Conservation (phyloP, 2,329 filamentous ascomycete genomes). For the Zymoseptoria pseudotritici region DNA sequence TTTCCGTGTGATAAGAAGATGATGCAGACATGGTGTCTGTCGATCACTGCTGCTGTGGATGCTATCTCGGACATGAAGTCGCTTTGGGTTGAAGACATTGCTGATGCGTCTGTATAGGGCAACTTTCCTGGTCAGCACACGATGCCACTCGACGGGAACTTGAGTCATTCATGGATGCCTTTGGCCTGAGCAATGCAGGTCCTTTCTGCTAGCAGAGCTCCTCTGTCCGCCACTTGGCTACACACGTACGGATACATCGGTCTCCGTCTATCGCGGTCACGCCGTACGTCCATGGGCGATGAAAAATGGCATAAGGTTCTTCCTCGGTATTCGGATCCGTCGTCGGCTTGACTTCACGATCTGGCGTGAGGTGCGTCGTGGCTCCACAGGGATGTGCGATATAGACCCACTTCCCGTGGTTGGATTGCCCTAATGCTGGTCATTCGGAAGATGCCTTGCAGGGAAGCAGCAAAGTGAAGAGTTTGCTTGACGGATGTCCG, state of each 20-base stretch:
- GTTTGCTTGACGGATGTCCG: neutral
- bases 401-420: neutral
- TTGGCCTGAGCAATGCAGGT: neutral
- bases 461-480: neutral
- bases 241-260: neutral
- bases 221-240: neutral
- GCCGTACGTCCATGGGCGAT: no score
- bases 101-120: neutral
- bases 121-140: neutral
- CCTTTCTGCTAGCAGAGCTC: neutral
- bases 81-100: neutral
- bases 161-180: neutral
- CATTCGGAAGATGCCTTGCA: neutral
- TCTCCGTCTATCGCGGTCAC: neutral
- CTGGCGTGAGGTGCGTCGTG: neutral
- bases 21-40: neutral
- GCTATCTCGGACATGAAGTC: neutral
- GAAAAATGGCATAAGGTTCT: neutral
- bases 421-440: neutral
- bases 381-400: neutral
- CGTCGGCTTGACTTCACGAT: neutral
- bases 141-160: neutral
- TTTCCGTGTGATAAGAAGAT: neutral
- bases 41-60: neutral
- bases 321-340: neutral